Conservation (phyloP, 2,329 filamentous ascomycete species). For the Phaeosphaeria sp. region DNA sequence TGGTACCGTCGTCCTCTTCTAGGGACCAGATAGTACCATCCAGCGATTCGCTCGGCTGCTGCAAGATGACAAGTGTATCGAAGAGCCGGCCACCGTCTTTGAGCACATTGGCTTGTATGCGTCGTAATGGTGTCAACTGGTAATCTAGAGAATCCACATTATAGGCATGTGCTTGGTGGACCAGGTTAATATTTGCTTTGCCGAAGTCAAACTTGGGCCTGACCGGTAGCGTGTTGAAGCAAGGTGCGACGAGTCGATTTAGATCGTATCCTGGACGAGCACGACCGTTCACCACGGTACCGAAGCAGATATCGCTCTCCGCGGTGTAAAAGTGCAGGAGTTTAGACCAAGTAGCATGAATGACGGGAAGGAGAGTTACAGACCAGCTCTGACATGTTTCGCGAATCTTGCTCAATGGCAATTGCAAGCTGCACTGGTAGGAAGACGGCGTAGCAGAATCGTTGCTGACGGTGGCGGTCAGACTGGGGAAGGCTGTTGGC, state of each 20-base stretch:
- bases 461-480: constrained; percentile 27
- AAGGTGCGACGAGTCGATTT: constrained; percentile 80
- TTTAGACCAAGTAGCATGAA: constrained; percentile 76
- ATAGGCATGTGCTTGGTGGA: constrained; percentile 65
- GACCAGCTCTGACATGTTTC: constrained; percentile 32
- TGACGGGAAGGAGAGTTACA: constrained; percentile 65
- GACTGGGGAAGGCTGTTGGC: constrained; percentile 51
- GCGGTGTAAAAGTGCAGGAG: constrained; percentile 65
- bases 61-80: constrained; percentile 80
- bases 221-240: constrained; percentile 87
- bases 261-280: constrained; percentile 70
- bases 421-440: constrained; percentile 10
- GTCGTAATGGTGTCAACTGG: constrained; percentile 77
- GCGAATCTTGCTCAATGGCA: constrained; percentile 29
- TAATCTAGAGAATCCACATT: constrained; percentile 70
- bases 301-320: constrained; percentile 78
- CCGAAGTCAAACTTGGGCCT: constrained; percentile 62
- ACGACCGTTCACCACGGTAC: constrained; percentile 83
- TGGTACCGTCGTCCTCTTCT: constrained; percentile 62
- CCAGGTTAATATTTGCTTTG: constrained; percentile 62
- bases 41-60: constrained; percentile 62
- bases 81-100: constrained; percentile 67
- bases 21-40: constrained; percentile 60
- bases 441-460: neutral
- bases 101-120: constrained; percentile 66